Evolutionary conservation across 495 filamentous ascomycete species (phyloP), one percentile per base, ranked within the genome.

Genomic region (Penicillium antarcticum): DNA sequence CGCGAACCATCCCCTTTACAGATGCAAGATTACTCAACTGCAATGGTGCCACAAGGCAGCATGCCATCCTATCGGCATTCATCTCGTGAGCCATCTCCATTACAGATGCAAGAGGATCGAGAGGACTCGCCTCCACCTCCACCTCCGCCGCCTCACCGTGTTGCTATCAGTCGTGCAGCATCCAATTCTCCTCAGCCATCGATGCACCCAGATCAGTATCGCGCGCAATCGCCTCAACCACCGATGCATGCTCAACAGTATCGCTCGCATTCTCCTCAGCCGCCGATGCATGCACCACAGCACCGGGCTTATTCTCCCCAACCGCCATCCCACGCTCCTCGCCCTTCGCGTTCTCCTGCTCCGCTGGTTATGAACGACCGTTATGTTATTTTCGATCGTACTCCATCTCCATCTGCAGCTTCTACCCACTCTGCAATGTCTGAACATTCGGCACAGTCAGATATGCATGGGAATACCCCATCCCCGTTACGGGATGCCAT

Each of bases 401-500:
- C 78, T 12, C 80, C 82, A 13, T 87, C 85, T 18, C 83, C 85
- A 17, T 74, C 76, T 23, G 62, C 57, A n/a, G 45, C 46, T 11
- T 66, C 62, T 0, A 75, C 85, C 11, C 83, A 80, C 13, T 89
- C 87, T 5, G 78, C 45, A 13, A 36, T 58, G 18, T 65, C 77
- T 38, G 78, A 45, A n/a, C 42, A 45, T 17, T 62, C 76, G 33
- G 78, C 84, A 11, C 82, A 82, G 11, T 88, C 87, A 13, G 78
- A 74, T 35, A 71, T 66, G 1, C 76, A 78, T 37, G 86, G 86
- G 2, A 78, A 90, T 55, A 98, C 94, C 0, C 94, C 94, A 4
- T 96, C 94, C 10, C 95, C 94, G 1, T 68, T 99, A 2, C 76
- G 92, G 42, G 87, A 91, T 65, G 94, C 94, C 0, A 97, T 97